A percentile compares a stretch with the other conserved stretches of the same genome.
These are phyloP conservation scores for Scheffersomyces illinoinensis DNA, from an alignment of 1,139 yeast genomes.

Conservation along the genomic window DNA sequence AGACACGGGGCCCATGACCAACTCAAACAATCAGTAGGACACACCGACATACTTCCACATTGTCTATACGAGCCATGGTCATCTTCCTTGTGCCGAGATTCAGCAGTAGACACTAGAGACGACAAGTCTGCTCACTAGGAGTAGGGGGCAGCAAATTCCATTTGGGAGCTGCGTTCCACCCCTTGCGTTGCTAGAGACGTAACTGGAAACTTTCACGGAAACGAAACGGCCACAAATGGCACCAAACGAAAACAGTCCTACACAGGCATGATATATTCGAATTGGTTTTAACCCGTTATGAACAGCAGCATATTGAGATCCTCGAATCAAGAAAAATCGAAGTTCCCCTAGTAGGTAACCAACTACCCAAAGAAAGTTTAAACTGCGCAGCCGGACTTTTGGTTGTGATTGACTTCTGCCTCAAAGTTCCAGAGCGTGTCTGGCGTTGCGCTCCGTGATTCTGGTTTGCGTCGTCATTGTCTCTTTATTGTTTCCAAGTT, in stretches of 20 bases:
- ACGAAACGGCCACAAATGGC: neutral
- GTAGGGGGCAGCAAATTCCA: neutral
- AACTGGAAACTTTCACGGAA: neutral
- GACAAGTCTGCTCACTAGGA: neutral
- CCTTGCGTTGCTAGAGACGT: neutral
- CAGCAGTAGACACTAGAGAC: neutral
- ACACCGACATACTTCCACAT: neutral
- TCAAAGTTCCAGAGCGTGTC: neutral
- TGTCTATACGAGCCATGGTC: neutral
- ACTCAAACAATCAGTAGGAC: neutral
- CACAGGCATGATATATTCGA: neutral
- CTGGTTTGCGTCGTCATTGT: too few relatives aligned
- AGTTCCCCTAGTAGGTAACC: neutral
- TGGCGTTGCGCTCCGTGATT: neutral
- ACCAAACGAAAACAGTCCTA: neutral
- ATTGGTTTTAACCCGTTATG: neutral
- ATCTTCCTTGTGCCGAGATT: neutral
- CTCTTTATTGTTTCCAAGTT: too few relatives aligned
- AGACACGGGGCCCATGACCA: neutral
- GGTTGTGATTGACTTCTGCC: neutral
- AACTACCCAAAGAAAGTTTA: neutral
- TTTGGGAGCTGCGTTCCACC: neutral
- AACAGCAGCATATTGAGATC: neutral
- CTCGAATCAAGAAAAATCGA: neutral
- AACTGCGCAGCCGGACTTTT: neutral